Percentiles rank a stretch among this genome's conserved stretches.
phyloP scores from a whole-genome alignment of 257 asterid species.

The Nicotiana benthamiana region DNA sequence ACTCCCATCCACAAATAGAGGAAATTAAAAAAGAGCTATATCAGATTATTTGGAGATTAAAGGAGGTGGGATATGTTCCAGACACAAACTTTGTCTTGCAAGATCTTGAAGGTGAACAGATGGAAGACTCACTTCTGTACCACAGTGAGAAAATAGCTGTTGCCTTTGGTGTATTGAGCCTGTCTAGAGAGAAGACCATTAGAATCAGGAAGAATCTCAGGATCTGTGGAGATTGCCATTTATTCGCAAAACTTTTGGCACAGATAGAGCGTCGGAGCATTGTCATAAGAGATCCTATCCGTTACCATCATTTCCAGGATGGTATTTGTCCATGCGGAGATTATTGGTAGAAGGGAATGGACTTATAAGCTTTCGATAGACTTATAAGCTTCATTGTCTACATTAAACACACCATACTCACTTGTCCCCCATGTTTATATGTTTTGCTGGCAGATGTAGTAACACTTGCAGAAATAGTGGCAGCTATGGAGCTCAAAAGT shows the following conservation, averaged over 20 bases:
- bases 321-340: conserved; percentile 89
- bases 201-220: conserved; percentile 79
- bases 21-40: conserved; percentile 45
- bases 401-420: not conserved
- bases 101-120: conserved; percentile 86
- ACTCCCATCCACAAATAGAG: conserved; percentile 51
- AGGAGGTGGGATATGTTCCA: conserved; percentile 68
- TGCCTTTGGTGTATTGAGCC: conserved; percentile 56
- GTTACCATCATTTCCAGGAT: conserved; percentile 82
- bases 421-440: not conserved
- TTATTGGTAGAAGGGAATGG: conserved; percentile 52
- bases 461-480: not conserved
- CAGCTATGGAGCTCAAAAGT: not conserved
- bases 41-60: conserved; percentile 42
- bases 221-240: conserved; percentile 87
- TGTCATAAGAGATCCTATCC: conserved; percentile 81
- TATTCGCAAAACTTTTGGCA: conserved; percentile 66
- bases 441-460: not conserved
- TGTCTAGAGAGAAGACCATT: conserved; percentile 53
- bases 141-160: conserved; percentile 92
- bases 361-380: not conserved
- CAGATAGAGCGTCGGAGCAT: conserved; percentile 50
- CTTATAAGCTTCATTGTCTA: not conserved
- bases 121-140: conserved; percentile 67
- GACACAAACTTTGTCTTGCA: conserved; percentile 80